Percentiles rank a stretch among this genome's conserved stretches.
Evolutionary conservation across 805 yeast genomes (phyloP).

Genomic region (Metschnikowia bowlesiae): DNA sequence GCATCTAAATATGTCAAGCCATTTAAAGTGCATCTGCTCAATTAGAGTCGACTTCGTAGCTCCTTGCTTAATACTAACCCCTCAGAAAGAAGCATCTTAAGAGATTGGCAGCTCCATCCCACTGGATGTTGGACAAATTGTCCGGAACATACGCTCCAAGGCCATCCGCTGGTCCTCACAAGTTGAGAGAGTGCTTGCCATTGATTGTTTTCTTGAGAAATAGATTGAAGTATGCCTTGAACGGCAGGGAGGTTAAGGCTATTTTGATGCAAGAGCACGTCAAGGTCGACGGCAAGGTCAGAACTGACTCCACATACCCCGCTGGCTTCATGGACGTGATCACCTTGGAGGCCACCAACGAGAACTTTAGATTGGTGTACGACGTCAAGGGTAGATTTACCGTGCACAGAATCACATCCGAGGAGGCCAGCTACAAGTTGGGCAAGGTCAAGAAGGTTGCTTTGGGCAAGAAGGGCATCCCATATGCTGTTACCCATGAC

Average conservation of each 20-base stretch:
- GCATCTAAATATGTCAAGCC: background rate
- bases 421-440: constrained; percentile 97
- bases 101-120: constrained; percentile 99
- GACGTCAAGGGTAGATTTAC: constrained; percentile 99
- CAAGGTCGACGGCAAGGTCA: constrained; percentile 98
- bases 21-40: background rate
- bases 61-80: constrained; percentile 23
- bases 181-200: constrained; percentile 97
- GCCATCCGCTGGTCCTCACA: constrained; percentile 99
- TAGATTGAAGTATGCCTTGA: constrained; percentile 97
- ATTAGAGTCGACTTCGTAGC: constrained; percentile 4
- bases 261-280: constrained; percentile 97
- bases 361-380: constrained; percentile 98
- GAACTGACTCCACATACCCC: constrained; percentile 98
- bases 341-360: constrained; percentile 95
- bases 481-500: constrained; percentile 98
- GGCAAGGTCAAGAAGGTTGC: constrained; percentile 98
- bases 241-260: constrained; percentile 98
- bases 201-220: constrained; percentile 94
- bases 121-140: constrained; percentile 99
- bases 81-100: constrained; percentile 94
- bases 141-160: constrained; percentile 99
- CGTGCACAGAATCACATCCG: constrained; percentile 98
- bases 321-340: constrained; percentile 99
- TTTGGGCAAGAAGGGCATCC: constrained; percentile 97